Evolutionary conservation across 2,329 filamentous ascomycete genomes (phyloP), one percentile per base, ranked within the genome.

Genomic region (Calonectria henricotiae): DNA sequence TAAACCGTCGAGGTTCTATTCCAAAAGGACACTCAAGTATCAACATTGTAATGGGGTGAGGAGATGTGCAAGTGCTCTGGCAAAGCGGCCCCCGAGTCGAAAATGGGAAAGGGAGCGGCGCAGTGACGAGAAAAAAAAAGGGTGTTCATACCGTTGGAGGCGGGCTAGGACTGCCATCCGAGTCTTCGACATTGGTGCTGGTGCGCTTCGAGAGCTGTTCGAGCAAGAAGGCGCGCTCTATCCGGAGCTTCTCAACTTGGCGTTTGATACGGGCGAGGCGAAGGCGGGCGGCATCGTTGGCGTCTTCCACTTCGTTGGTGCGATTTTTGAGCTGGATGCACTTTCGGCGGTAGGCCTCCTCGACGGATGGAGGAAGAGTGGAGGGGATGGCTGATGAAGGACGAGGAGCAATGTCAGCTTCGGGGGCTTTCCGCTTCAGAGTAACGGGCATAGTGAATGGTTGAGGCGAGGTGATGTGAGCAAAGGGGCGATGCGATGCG

Each of bases 271-370:
- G 92, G 46, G 89, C 87, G 73, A 98, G 93, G 62, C 94, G 93
- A 64, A 94, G 86, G 65, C 94, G 90, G 55, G 94, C 92, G 68
- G 93, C 89, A 77, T 98, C 95, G 82, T 98, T 98, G 79, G 94
- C 92, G 70, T 94, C 91, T 81, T 98, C 95, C 77, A 98, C 94
- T 81, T 98, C 95, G 81, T 92, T 93, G 73, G 96, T 94, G 71
- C 96, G 93, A 77, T 94, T 93, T 85, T 97, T 97, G 25, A 99
- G 89, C 77, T 97, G 93, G 80, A 98, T 94, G 83, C 96, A 98
- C 90, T 99, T 98, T 74, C 94, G 91, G 78, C 96, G 95, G 84
- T 98, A 99, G 62, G 96, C 95, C 81, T 96, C 93, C 83, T 99
- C 96, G 73, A 98, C 95, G 17, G 95, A 97, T 17, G 96, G 96